Evolutionary conservation across 2,329 filamentous ascomycete genomes (phyloP).

Genomic region (Fusarium pseudocircinatum): DNA sequence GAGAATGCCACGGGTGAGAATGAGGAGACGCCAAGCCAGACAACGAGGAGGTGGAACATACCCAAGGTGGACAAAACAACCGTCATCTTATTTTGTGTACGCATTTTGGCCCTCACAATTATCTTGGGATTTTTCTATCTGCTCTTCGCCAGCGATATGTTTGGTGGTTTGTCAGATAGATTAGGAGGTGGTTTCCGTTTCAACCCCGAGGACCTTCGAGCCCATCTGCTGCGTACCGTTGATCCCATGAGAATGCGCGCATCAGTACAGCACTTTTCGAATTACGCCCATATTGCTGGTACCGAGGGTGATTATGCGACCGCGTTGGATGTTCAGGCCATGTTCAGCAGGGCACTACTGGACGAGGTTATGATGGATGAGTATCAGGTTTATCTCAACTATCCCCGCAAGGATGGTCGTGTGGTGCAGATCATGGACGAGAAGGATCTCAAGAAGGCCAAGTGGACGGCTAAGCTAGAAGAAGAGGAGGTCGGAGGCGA

Average conservation of each 20-base stretch:
- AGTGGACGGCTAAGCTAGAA: constrained; percentile 85
- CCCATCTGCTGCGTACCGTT: constrained; percentile 77
- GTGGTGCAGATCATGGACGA: constrained; percentile 81
- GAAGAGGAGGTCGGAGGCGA: constrained; percentile 76
- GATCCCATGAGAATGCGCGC: constrained; percentile 76
- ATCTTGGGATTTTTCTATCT: constrained; percentile 83
- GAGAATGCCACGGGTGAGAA: constrained; percentile 39
- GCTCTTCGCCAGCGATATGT: constrained; percentile 85
- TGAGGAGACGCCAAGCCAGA: constrained; percentile 41
- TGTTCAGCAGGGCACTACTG: constrained; percentile 77
- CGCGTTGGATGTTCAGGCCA: constrained; percentile 83
- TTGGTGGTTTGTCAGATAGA: constrained; percentile 71
- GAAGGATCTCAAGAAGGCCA: constrained; percentile 63
- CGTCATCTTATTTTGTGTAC: constrained; percentile 71
- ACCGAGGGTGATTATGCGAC: constrained; percentile 90
- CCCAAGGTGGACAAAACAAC: constrained; percentile 56
- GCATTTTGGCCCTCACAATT: constrained; percentile 78
- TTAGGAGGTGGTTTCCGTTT: constrained; percentile 75
- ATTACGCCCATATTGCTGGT: constrained; percentile 91
- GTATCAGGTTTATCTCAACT: constrained; percentile 92
- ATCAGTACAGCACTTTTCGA: constrained; percentile 79
- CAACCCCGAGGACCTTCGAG: constrained; percentile 82
- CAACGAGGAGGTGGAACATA: constrained; percentile 39
- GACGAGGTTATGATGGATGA: constrained; percentile 81
- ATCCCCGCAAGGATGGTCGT: constrained; percentile 80